Base-by-base conservation (phyloP, 2,329 filamentous ascomycete genomes). In the Fusarium scirpi region DNA sequence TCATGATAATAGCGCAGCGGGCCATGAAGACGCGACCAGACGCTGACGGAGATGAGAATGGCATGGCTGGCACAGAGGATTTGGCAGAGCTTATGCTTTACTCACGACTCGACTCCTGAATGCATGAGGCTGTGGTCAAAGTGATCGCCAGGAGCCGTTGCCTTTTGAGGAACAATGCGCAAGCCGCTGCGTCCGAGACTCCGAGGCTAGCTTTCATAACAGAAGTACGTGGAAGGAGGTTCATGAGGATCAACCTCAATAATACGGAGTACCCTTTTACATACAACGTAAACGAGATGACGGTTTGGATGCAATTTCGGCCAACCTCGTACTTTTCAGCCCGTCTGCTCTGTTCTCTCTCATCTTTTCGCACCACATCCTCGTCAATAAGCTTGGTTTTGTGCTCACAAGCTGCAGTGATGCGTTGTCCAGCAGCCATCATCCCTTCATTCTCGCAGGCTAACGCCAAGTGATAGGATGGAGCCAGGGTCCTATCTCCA, bases 351-450 rank as follows among this genome's bases (percentile, higher is more conserved):
- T 41, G 41, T 69, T 71, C 56, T n/a, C 58, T 61, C 58, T 13
- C 54, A 32, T 62, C 60, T 54, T 67, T 46, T 62, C 56, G 40
- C 61, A 58, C 49, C 46, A 40, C 49, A 60, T 62, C 45, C 64
- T 60, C 69, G 63, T 67, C 57, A 22, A 34, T 15, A 47, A 65
- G 62, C 72, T 74, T 73, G 62, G 52, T 74, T 75, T 75, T 71
- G 69, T 68, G 68, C 68, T 73, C 73, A 67, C 58, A 59, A 69
- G 62, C 77, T 82, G 82, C 81, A 82, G 65, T 78, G 81, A 78
- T 83, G 81, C 74, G 82, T 79, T 83, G 82, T 80, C 76, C 77
- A 82, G 81, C 83, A 84, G 78, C 79, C 79, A 79, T 80, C 63
- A 80, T 79, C 79, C 78, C 77, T 82, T 78, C 74, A 78, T 74